A percentile compares a stretch with the other conserved stretches of the same genome.
Conservation (phyloP, 768 basidiomycete genomes). For the Lyophyllum atratum region DNA sequence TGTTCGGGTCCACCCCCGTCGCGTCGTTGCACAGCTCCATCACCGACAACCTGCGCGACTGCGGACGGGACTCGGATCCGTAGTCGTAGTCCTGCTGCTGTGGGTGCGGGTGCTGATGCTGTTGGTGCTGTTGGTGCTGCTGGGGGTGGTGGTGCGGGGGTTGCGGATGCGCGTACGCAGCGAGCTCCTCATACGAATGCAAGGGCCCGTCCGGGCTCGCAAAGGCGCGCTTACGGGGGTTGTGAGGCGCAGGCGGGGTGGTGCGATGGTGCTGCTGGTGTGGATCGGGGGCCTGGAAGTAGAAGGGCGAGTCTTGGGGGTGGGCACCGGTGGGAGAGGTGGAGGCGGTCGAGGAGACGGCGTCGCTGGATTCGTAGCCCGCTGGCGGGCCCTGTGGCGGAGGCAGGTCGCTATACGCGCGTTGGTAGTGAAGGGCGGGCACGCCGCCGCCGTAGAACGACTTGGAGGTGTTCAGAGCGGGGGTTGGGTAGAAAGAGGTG, state of each 20-base stretch:
- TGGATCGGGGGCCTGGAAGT: conserved; percentile 65
- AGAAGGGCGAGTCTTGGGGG: conserved; percentile 63
- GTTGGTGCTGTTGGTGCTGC: conserved; percentile 3
- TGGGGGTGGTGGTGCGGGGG: conserved; percentile 7
- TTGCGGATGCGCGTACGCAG: conserved; percentile 7
- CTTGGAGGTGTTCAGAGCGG: conserved; percentile 1
- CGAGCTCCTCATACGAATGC: conserved; percentile 19
- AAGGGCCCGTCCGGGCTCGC: conserved; percentile 53
- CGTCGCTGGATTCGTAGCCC: conserved; percentile 37
- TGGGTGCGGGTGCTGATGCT: conserved; percentile 1
- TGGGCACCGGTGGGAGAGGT: not conserved
- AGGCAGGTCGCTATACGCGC: conserved; percentile 28
- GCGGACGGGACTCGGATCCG: conserved; percentile 73
- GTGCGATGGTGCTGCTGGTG: conserved; percentile 30
- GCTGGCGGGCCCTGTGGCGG: no score
- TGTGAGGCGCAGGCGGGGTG: conserved; percentile 27
- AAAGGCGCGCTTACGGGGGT: conserved; percentile 66
- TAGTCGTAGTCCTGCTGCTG: conserved; percentile 54
- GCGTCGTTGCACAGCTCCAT: conserved; percentile 89
- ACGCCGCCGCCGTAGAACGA: conserved; percentile 11
- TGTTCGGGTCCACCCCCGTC: not conserved
- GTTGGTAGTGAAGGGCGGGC: conserved; percentile 41
- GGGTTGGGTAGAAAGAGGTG: conserved; percentile 9
- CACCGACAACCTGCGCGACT: conserved; percentile 79
- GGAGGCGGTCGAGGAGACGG: conserved; percentile 23